phyloP scores from a whole-genome alignment of 805 yeast species.

The Ogataea salicorniae region DNA sequence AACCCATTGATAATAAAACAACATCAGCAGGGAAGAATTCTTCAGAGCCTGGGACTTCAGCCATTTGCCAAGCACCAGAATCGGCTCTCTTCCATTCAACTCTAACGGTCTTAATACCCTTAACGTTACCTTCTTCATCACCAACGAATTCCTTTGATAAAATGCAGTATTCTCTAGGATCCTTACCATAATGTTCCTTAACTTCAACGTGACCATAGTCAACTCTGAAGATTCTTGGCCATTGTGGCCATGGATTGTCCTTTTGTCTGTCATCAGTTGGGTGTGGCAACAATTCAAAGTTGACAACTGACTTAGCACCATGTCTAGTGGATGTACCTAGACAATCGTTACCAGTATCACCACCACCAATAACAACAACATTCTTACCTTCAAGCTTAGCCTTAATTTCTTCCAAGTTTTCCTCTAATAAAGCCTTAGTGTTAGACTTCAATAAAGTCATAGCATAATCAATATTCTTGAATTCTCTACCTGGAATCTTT shows the following conservation, averaged over 20 bases:
- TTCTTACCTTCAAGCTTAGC: slow-evolving; percentile 73
- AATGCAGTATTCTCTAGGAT: slow-evolving; percentile 95
- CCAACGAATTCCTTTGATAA: slow-evolving; percentile 93
- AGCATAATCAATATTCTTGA: slow-evolving; percentile 87
- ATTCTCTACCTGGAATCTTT: slow-evolving; percentile 88
- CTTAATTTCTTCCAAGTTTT: slow-evolving; percentile 72
- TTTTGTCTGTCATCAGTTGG: slow-evolving; percentile 83
- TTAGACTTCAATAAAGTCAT: slow-evolving; percentile 86
- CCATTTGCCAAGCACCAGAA: slow-evolving; percentile 98
- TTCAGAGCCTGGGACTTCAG: slow-evolving; percentile 92
- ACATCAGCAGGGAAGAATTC: slow-evolving; percentile 93
- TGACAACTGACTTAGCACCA: slow-evolving; percentile 89
- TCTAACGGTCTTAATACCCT: slow-evolving; percentile 91
- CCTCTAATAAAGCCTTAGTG: slow-evolving; percentile 83
- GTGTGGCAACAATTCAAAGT: slow-evolving; percentile 90
- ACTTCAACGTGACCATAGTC: slow-evolving; percentile 98
- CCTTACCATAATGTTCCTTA: slow-evolving; percentile 89
- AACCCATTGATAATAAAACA: slow-evolving; percentile 94
- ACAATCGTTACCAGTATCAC: slow-evolving; percentile 99
- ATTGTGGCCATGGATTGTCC: slow-evolving; percentile 99
- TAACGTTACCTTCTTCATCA: slow-evolving; percentile 91
- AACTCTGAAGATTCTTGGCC: slow-evolving; percentile 97
- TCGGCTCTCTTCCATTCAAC: slow-evolving; percentile 98
- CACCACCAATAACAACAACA: slow-evolving; percentile 98
- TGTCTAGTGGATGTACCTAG: slow-evolving; percentile 96